phyloP scores from a whole-genome alignment of 1,139 yeast genomes.

The Magnusiomyces suaveolens region DNA sequence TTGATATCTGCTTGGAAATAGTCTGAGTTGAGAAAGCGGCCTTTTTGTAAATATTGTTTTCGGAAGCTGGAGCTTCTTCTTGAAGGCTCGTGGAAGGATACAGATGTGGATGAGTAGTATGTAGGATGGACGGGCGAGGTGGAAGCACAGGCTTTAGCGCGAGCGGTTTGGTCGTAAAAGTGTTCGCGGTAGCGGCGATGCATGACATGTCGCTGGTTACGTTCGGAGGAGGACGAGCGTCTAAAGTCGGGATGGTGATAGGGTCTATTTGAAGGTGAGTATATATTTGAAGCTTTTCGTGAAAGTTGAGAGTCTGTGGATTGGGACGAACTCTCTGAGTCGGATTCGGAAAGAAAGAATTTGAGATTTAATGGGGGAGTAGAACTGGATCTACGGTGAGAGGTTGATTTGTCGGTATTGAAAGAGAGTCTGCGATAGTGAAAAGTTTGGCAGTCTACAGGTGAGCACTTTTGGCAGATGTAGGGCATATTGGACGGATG shows the following conservation, averaged over 20 bases:
- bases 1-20: not conserved
- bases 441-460: not conserved
- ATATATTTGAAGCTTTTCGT: too few relatives aligned
- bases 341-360: not conserved
- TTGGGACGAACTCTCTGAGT: not conserved
- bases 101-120: not conserved
- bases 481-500: constrained; percentile 5
- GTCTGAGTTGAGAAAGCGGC: not conserved
- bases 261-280: not conserved
- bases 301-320: not conserved
- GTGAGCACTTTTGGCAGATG: not conserved
- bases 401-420: not conserved
- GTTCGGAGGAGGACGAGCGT: not conserved
- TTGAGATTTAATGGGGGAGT: not conserved
- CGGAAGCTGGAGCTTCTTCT: not conserved
- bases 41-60: not conserved
- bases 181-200: not conserved
- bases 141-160: not conserved
- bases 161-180: not conserved
- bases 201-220: not conserved
- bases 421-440: not conserved
- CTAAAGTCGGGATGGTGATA: not conserved
- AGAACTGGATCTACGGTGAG: not conserved
- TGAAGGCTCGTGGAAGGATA: not conserved
- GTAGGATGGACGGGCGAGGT: too few relatives aligned